Base-by-base conservation (phyloP, 495 filamentous ascomycete species). In the Tuber indicum region DNA sequence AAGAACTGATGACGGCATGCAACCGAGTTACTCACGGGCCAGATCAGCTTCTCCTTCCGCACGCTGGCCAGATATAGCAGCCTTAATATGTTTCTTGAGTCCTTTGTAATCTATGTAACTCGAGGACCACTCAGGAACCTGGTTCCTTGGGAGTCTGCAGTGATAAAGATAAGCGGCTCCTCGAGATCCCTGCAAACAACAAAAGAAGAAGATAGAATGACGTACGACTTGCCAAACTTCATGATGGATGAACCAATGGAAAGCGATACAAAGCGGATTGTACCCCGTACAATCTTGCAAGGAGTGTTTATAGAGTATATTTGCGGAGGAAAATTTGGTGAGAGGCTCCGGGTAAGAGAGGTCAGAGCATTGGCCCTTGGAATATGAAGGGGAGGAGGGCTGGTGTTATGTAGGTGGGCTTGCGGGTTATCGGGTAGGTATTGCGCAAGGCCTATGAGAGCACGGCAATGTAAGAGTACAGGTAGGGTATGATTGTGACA, bases 91-190 rank as follows among this genome's bases (percentile, higher is more conserved):
- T 87, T 96, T 95, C 86, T 99, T 99, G 83, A 98, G 86, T 52
- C 91, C 89, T 84, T 98, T 98, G 87, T 99, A 99, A 84, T 97
- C 91, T 86, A 99, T 97, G 82, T 99, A 99, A 26, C 88, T 90
- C 47, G 91, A 85, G 75, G 94, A 92, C 94, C 94, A 99, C 86
- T 99, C 96, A 17, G 96, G 96, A 75, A 98, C 96, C 83, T 97
- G 94, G 84, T 97, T 97, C 62, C 95, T 91, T 19, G 94, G 87
- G 73, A 99, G 88, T 86, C 91, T 94, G 83, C 81, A 83, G 42
- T 76, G 62, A 71, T 19, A 47, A 42, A 32, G 75, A 46, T 80
- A 66, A 80, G 77, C 45, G 39, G 46, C 75, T 45, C 39, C 26
- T 32, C 26, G 43, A 66, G 72, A 79, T 74, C 78, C 78, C 49